A percentile compares a stretch with the other conserved stretches of the same genome.
phyloP scores from a whole-genome alignment of 176 grass and related monocot species.

The Urochloa ruziziensis region DNA sequence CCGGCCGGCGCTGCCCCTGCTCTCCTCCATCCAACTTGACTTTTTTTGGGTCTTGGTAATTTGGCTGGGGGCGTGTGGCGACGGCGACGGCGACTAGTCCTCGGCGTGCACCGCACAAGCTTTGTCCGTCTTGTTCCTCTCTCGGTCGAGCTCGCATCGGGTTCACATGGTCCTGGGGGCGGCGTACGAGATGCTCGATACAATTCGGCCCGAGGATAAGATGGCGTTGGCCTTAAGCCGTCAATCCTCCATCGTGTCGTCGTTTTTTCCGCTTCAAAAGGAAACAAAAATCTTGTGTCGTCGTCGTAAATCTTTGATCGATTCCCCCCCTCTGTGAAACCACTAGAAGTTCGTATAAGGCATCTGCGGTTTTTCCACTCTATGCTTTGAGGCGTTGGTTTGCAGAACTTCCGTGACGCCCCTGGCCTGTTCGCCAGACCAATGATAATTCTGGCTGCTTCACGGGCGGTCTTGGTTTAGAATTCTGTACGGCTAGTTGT shows the following conservation, averaged over 20 bases:
- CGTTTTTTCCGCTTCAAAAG: too few species aligned
- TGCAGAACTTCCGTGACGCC: not conserved
- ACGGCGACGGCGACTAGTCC: not conserved
- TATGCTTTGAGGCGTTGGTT: not conserved
- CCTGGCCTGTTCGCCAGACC: not conserved
- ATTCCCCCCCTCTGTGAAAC: too few species aligned
- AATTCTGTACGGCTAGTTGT: not conserved
- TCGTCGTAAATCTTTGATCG: not conserved
- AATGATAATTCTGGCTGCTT: not conserved
- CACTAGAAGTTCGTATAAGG: too few species aligned
- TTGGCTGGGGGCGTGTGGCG: constrained; percentile 9
- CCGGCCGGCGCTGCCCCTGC: too few species aligned
- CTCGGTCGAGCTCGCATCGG: not conserved
- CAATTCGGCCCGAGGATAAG: not conserved
- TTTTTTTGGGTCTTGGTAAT: not conserved
- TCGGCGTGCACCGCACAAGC: not conserved
- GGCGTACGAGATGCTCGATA: not conserved
- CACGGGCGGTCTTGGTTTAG: not conserved
- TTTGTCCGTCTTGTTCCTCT: not conserved
- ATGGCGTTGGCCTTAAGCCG: not conserved
- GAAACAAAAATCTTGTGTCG: too few species aligned
- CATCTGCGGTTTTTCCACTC: not conserved
- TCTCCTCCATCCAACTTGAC: constrained; percentile 3
- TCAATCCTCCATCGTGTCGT: too few species aligned
- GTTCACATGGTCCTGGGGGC: not conserved